Evolutionary conservation across 495 filamentous ascomycete genomes (phyloP).

Genomic region (Neurospora sp.): DNA sequence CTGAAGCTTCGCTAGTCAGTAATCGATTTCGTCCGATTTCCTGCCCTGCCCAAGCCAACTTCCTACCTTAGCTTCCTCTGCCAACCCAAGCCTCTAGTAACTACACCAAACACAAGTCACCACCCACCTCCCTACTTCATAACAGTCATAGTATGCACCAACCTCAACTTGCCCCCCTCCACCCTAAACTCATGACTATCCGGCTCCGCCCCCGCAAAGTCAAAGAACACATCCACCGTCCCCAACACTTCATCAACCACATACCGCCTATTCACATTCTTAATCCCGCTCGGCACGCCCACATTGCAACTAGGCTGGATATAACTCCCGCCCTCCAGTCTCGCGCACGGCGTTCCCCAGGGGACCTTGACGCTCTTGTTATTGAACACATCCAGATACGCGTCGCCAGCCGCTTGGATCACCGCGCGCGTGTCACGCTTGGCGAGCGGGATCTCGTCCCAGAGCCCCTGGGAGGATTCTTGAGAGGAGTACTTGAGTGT

Average conservation of each 20-base stretch:
- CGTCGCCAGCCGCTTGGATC: constrained; percentile 36
- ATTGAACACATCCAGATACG: constrained; percentile 35
- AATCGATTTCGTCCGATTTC: not conserved
- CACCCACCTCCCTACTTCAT: not conserved
- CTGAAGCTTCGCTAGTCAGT: not conserved
- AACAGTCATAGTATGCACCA: constrained; percentile 10
- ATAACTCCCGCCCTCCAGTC: constrained; percentile 38
- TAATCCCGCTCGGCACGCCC: constrained; percentile 25
- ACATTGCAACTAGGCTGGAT: constrained; percentile 28
- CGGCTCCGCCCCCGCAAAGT: constrained; percentile 21
- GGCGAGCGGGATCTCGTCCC: constrained; percentile 34
- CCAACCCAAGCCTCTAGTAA: constrained; percentile 1
- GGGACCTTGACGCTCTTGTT: constrained; percentile 33
- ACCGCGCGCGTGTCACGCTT: constrained; percentile 26
- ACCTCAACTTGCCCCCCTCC: constrained; percentile 13
- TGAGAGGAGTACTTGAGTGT: constrained; percentile 33
- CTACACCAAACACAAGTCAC: not conserved
- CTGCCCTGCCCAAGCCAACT: not conserved
- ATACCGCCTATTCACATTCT: constrained; percentile 10
- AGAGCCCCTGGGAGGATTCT: constrained; percentile 22
- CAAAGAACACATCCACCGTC: constrained; percentile 30
- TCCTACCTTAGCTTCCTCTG: not conserved
- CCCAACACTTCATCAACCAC: constrained; percentile 36
- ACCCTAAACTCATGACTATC: constrained; percentile 30
- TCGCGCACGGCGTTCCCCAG: constrained; percentile 35